Evolutionary conservation across 768 basidiomycete genomes (phyloP).

Genomic region (Termitomyces sp.): DNA sequence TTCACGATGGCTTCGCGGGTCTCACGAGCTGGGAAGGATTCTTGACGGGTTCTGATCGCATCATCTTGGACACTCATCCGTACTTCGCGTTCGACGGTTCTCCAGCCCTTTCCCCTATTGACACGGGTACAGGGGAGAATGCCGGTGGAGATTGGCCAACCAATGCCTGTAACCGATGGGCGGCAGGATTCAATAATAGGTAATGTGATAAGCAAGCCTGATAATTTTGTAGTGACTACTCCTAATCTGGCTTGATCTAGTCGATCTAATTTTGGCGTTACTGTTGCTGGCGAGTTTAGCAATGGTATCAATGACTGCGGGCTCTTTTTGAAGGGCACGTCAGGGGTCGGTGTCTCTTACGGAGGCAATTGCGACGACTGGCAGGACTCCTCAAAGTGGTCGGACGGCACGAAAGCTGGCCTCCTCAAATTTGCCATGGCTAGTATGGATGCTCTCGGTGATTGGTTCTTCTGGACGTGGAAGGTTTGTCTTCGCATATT

Average conservation of each 20-base stretch:
- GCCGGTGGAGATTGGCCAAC: constrained; percentile 36
- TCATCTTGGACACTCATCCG: constrained; percentile 35
- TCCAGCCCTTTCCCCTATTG: constrained; percentile 24
- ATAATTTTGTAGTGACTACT: constrained; percentile 7
- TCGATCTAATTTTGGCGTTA: constrained; percentile 50
- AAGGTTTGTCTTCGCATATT: constrained; percentile 25
- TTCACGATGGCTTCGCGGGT: constrained; percentile 43
- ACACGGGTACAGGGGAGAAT: constrained; percentile 22
- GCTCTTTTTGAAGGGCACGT: constrained; percentile 15
- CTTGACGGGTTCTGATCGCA: constrained; percentile 32
- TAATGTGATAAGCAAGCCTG: constrained; percentile 1
- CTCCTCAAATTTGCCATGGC: constrained; percentile 49
- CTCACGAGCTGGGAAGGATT: constrained; percentile 27
- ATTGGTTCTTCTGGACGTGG: constrained; percentile 48
- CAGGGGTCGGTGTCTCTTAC: constrained; percentile 16
- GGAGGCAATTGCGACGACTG: constrained; percentile 25
- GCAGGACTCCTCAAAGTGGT: constrained; percentile 52
- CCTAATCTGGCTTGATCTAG: constrained; percentile 3
- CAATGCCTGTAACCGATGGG: constrained; percentile 50
- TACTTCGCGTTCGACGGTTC: constrained; percentile 43
- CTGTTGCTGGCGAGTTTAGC: constrained; percentile 70
- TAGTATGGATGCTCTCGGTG: constrained; percentile 27
- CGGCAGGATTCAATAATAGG: constrained; percentile 20
- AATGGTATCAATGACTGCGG: constrained; percentile 58
- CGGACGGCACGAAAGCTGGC: constrained; percentile 22